phyloP scores from a whole-genome alignment of 345 rosid species.

The Dipteronia dyeriana region DNA sequence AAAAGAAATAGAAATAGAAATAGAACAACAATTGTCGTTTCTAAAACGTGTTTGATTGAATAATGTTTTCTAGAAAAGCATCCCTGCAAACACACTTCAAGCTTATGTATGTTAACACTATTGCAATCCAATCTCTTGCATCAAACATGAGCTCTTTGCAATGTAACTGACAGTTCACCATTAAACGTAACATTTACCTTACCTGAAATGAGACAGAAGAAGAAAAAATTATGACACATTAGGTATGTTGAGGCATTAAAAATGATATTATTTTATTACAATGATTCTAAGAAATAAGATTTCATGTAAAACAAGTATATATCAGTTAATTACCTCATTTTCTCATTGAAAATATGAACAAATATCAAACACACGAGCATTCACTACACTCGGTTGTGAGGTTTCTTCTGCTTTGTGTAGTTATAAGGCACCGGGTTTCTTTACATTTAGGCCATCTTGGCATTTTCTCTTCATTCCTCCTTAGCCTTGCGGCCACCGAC shows the following conservation, averaged over 20 bases:
- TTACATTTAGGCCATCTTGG: conserved; percentile 63
- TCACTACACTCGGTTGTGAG: conserved; percentile 43
- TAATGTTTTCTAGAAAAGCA: too few relatives aligned
- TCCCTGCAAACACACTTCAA: too few relatives aligned
- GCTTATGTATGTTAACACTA: too few relatives aligned
- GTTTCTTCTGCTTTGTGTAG: conserved; percentile 61
- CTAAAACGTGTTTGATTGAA: too few relatives aligned
- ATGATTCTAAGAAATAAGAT: neutral
- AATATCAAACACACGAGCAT: conserved; percentile 53
- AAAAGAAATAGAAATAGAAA: too few relatives aligned
- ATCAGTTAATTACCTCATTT: neutral
- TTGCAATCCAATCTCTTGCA: neutral
- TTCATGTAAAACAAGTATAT: neutral
- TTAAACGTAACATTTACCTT: neutral
- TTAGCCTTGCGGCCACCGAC: conserved; percentile 53
- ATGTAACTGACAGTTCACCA: neutral
- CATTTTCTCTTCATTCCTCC: conserved; percentile 49
- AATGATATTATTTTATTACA: neutral
- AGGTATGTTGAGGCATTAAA: neutral
- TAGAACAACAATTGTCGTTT: too few relatives aligned
- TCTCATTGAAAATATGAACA: neutral
- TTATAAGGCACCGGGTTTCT: conserved; percentile 59
- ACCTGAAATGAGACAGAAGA: neutral
- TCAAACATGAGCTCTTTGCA: neutral
- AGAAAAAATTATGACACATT: neutral